Evolutionary conservation across 495 filamentous ascomycete genomes (phyloP).

Genomic region (Alectoria sarmentosa): DNA sequence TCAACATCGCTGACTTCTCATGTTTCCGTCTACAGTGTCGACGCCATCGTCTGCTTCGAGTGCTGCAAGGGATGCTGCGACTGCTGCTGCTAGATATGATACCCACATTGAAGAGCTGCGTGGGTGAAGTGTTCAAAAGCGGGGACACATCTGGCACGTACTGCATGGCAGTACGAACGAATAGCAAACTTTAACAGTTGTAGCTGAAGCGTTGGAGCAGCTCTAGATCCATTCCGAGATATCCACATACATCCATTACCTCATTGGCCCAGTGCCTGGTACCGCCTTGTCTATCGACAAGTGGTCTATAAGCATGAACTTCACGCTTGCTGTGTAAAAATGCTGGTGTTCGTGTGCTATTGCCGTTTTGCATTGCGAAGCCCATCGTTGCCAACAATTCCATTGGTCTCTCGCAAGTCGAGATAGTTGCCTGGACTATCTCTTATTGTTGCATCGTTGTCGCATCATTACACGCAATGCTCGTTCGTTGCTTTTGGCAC

Average conservation of each 20-base stretch:
- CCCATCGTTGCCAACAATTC: no score
- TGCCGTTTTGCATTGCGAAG: neutral
- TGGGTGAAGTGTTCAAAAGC: neutral
- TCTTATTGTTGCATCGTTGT: no score
- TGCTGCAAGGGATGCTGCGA: slow-evolving; percentile 9
- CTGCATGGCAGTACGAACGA: neutral
- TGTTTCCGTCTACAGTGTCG: neutral
- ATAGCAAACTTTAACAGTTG: neutral
- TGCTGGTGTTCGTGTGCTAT: neutral
- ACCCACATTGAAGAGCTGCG: neutral
- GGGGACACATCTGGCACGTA: neutral
- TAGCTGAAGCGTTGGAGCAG: neutral
- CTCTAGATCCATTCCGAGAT: neutral
- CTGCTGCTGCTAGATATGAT: slow-evolving; percentile 1
- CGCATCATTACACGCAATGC: no score
- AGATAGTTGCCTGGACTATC: no score
- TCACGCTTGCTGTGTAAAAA: neutral
- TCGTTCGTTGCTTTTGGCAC: no score
- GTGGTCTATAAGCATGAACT: neutral
- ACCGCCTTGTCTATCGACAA: neutral
- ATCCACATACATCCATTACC: neutral
- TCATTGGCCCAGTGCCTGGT: neutral
- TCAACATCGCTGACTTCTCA: neutral
- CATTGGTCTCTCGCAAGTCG: no score
- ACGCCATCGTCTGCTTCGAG: slow-evolving; percentile 7